Evolutionary conservation across 805 yeast species (phyloP).

Genomic region (Blastobotrys terrestris): DNA sequence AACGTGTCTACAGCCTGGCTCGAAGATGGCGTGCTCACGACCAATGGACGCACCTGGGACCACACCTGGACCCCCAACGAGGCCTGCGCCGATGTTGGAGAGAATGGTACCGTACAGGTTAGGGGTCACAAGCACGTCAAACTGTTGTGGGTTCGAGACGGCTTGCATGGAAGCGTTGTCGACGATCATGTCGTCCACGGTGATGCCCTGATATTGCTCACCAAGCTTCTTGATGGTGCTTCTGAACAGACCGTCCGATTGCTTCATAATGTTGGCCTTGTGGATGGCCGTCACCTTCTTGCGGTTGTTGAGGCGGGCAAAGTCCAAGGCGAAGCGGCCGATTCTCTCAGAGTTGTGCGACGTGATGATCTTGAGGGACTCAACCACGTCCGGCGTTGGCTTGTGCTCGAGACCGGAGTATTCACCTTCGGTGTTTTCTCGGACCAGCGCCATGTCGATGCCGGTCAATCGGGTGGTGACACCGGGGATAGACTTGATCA

Average conservation of each 20-base stretch:
- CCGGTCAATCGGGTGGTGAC: conserved; percentile 83
- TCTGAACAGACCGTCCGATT: conserved; percentile 97
- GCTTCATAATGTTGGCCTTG: conserved; percentile 98
- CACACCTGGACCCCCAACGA: conserved; percentile 96
- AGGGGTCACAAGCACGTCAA: conserved; percentile 96
- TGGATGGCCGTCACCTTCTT: conserved; percentile 92
- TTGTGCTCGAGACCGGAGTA: conserved; percentile 98
- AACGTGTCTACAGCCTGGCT: conserved; percentile 99
- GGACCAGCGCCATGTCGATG: conserved; percentile 87
- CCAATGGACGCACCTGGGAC: conserved; percentile 99
- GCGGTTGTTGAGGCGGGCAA: conserved; percentile 88
- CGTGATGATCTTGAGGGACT: conserved; percentile 91
- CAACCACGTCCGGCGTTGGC: conserved; percentile 96
- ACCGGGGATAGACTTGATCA: conserved; percentile 91
- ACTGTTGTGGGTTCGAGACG: conserved; percentile 95
- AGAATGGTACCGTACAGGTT: conserved; percentile 96
- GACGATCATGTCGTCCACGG: conserved; percentile 87
- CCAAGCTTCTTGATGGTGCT: conserved; percentile 84
- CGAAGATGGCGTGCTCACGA: conserved; percentile 95
- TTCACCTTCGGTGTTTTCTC: conserved; percentile 99
- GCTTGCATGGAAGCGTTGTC: conserved; percentile 99
- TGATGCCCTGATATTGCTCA: conserved; percentile 74
- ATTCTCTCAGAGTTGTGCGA: conserved; percentile 93
- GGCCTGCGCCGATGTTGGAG: conserved; percentile 97
- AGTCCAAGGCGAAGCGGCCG: conserved; percentile 95